Percentiles rank a stretch among this genome's conserved stretches.
phyloP scores from a whole-genome alignment of 2,329 filamentous ascomycete species.

The Talaromyces sp. region DNA sequence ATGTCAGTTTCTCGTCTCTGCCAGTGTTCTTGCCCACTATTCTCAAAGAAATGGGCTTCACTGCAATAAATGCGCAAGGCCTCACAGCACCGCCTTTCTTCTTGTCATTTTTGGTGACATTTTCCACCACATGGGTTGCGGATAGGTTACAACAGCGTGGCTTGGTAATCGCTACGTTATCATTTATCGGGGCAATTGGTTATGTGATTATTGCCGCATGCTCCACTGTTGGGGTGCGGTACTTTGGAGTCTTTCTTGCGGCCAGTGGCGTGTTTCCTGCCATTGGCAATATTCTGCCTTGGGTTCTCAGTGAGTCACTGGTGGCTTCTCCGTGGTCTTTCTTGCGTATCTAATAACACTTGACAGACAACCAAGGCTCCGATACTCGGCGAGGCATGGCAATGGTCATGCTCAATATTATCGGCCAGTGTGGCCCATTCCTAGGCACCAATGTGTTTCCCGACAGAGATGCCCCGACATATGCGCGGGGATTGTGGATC shows the following conservation, averaged over 20 bases:
- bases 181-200: constrained; percentile 54
- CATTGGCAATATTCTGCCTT: constrained; percentile 66
- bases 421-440: constrained; percentile 62
- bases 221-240: constrained; percentile 45
- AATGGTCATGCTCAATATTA: constrained; percentile 62
- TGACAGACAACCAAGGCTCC: constrained; percentile 60
- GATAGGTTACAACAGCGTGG: constrained; percentile 62
- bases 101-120: constrained; percentile 58
- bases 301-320: constrained; percentile 49
- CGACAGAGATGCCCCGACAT: constrained; percentile 40
- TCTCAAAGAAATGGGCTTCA: constrained; percentile 63
- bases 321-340: background rate
- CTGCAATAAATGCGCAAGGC: constrained; percentile 62
- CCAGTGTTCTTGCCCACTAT: constrained; percentile 63
- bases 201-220: constrained; percentile 61
- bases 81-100: constrained; percentile 68
- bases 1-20: constrained; percentile 61
- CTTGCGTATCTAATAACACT: background rate
- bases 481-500: constrained; percentile 53
- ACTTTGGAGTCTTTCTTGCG: constrained; percentile 51
- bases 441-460: constrained; percentile 63
- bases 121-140: constrained; percentile 59
- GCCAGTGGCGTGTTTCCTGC: constrained; percentile 61
- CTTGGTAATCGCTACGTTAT: constrained; percentile 53
- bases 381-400: constrained; percentile 62